Evolutionary conservation across 805 yeast species (phyloP), one percentile per base, ranked within the genome.

Genomic region (Scheffersomyces coipomensis): DNA sequence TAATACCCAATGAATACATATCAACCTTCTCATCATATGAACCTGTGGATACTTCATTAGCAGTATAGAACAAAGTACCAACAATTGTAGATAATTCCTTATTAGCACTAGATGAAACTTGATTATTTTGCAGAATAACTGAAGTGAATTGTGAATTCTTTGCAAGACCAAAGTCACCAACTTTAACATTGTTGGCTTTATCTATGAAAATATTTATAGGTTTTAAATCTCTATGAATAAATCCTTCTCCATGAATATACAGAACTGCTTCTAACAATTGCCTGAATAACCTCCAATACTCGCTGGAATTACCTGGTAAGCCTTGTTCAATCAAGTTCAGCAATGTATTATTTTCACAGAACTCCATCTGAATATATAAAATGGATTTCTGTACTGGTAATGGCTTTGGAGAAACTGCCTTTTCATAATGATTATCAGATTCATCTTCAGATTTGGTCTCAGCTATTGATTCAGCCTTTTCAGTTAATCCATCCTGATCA

Each of bases 91-190:
- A 90, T 43, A 91, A 63, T 48, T 91, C 95, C 27, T 85, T 95
- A 19, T 62, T 62, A 10, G 39, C 48, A 3, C 48, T 16, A 1
- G 66, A 44, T 1, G 64, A 45, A n/a, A 67, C 68, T 42, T 69
- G 74, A 40, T 68, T 69, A 40, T 66, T 64, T 21, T 51, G 56
- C 60, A 58, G 62, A 16, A 68, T 51, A 8, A 62, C 64, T 2
- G 66, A 51, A 2, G 66, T 54, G 35, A 66, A 66, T 23, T 86
- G 93, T 1, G 87, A 89, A 55, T 83, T 90, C 48, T 90, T 89
- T 0, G 99, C 99, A 42, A 93, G 74, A 0, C 99, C 99, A 63
- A 93, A 93, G 58, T 93, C 99, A 53, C 99, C 99, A 30, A 93
- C 84, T 58, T 93, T 93, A 42, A 93, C 82, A 54, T 91, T 89